A percentile compares a stretch with the other conserved stretches of the same genome.
Evolutionary conservation across 2,329 filamentous ascomycete species (phyloP).

Genomic region (Aureobasidium leucospermi): DNA sequence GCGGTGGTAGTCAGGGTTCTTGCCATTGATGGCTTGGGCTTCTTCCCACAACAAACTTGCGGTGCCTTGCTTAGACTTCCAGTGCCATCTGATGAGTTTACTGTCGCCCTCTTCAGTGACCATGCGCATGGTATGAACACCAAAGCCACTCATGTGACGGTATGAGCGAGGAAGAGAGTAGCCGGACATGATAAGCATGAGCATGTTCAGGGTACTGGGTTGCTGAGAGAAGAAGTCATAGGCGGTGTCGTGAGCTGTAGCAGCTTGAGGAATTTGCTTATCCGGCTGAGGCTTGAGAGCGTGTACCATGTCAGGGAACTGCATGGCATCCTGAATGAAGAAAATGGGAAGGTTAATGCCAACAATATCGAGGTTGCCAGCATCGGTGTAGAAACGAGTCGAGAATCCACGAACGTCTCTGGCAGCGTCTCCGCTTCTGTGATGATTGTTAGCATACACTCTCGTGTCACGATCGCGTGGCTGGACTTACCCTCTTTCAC

Average conservation of each 20-base stretch:
- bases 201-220: constrained; percentile 40
- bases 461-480: not conserved
- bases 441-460: not conserved
- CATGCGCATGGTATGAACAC: constrained; percentile 39
- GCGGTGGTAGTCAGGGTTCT: constrained; percentile 31
- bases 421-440: constrained; percentile 58
- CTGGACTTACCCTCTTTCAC: constrained; percentile 47
- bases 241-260: constrained; percentile 28
- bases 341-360: constrained; percentile 69
- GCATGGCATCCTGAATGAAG: constrained; percentile 64
- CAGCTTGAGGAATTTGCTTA: constrained; percentile 22
- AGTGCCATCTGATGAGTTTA: constrained; percentile 35
- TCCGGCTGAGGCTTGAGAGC: constrained; percentile 27
- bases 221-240: constrained; percentile 20
- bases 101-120: constrained; percentile 39
- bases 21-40: constrained; percentile 29
- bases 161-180: constrained; percentile 40
- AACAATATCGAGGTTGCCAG: constrained; percentile 59
- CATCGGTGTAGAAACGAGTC: constrained; percentile 66
- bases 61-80: constrained; percentile 37
- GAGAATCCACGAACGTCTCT: constrained; percentile 67
- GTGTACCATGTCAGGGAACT: constrained; percentile 63
- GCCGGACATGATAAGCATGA: constrained; percentile 47
- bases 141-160: constrained; percentile 41
- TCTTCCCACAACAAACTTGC: constrained; percentile 36